Conservation (phyloP, 306 rosid genomes). For the Malus sylvestris region DNA sequence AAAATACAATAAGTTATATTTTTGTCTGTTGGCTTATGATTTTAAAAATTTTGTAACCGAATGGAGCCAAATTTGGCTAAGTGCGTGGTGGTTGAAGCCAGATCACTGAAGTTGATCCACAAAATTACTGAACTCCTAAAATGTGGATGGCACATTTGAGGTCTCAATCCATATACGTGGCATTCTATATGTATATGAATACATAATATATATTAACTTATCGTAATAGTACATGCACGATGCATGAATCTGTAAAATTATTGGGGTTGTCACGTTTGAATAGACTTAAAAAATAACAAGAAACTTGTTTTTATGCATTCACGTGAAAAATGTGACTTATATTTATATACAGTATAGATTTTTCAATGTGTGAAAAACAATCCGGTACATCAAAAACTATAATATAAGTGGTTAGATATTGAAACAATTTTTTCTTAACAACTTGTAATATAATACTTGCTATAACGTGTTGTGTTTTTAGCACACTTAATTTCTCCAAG, state of each 20-base stretch:
- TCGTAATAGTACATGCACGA: not conserved
- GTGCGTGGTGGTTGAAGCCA: not conserved
- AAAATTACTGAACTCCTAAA: not conserved
- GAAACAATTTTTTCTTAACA: too few relatives aligned
- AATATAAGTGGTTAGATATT: too few relatives aligned
- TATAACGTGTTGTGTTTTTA: too few relatives aligned
- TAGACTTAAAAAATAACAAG: not conserved
- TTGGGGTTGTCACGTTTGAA: not conserved
- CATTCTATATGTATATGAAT: not conserved
- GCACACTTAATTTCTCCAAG: not conserved
- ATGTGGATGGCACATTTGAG: not conserved
- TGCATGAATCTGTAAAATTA: not conserved
- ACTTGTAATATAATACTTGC: too few relatives aligned
- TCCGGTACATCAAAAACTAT: too few relatives aligned
- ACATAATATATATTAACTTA: not conserved
- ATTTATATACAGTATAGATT: too few relatives aligned
- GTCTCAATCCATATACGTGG: not conserved
- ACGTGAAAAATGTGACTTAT: too few relatives aligned
- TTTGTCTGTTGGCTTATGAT: too few relatives aligned
- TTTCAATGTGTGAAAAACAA: accelerated
- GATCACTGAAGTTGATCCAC: not conserved
- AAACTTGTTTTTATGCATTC: too few relatives aligned
- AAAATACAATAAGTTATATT: too few relatives aligned
- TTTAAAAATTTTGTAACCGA: not conserved
- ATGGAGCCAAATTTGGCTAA: not conserved